A percentile compares a stretch with the other conserved stretches of the same genome.
These are phyloP conservation scores for Solanum megistacrolobum DNA, from an alignment of 257 asterid genomes.

Conservation along the genomic window DNA sequence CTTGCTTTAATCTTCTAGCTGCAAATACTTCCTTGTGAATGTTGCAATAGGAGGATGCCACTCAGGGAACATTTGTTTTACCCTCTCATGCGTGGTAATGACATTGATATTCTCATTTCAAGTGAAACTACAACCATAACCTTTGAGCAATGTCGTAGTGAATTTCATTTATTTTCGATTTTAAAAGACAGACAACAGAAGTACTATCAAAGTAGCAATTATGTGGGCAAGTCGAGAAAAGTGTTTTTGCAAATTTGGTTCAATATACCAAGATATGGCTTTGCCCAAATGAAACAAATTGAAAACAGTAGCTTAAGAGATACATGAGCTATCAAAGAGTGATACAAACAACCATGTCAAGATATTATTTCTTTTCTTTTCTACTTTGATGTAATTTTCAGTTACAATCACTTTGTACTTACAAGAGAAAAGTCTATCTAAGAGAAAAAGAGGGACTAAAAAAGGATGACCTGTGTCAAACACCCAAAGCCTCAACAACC, in stretches of 20 bases:
- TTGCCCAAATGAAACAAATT: background rate
- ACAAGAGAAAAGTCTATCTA: conserved; percentile 4
- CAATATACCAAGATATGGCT: background rate
- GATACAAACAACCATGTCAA: background rate
- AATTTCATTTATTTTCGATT: background rate
- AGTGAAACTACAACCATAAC: background rate
- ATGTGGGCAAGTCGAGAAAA: background rate
- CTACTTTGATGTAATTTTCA: background rate
- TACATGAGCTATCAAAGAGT: background rate
- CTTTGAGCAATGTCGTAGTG: background rate
- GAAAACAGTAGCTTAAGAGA: background rate
- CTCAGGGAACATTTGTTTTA: background rate
- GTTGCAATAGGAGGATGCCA: background rate
- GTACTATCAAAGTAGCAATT: background rate
- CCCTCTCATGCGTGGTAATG: background rate
- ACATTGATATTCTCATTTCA: background rate
- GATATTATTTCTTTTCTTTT: background rate
- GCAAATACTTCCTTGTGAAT: background rate
- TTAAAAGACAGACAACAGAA: background rate
- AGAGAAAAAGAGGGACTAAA: background rate
- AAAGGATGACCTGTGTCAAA: background rate
- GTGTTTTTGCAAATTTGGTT: background rate
- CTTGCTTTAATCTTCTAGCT: background rate
- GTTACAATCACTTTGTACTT: conserved; percentile 7
- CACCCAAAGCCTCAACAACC: background rate